phyloP scores from a whole-genome alignment of 192 early-diverging fungal genomes.

The Backusella westeae region DNA sequence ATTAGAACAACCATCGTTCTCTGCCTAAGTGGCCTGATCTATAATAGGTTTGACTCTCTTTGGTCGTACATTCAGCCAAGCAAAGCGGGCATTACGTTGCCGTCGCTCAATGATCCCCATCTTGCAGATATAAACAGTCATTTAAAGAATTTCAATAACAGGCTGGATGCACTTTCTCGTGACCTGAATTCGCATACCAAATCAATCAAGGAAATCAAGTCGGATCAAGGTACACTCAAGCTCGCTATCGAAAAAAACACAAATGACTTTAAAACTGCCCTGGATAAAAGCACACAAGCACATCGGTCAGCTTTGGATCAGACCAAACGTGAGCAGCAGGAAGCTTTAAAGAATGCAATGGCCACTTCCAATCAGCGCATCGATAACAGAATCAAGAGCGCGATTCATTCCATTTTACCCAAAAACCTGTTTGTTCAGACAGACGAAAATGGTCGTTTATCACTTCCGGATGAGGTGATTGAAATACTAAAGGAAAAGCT shows the following conservation, averaged over 20 bases:
- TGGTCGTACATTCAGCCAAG: not conserved
- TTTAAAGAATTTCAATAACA: not conserved
- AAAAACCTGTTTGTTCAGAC: not conserved
- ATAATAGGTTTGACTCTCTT: not conserved
- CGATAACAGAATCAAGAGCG: not conserved
- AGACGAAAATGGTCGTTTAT: not conserved
- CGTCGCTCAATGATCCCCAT: not conserved
- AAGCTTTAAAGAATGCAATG: not conserved
- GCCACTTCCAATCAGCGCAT: not conserved
- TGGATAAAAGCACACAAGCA: not conserved
- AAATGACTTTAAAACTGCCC: not conserved
- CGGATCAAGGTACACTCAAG: not conserved
- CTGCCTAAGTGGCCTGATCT: not conserved
- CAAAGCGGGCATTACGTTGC: not conserved
- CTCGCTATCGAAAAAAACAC: not conserved
- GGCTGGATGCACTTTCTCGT: not conserved
- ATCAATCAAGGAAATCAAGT: not conserved
- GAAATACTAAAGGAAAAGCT: not conserved
- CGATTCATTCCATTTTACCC: not conserved
- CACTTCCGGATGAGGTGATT: not conserved
- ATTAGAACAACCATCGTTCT: not conserved
- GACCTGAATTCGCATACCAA: not conserved
- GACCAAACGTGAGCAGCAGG: not conserved
- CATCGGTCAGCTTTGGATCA: not conserved
- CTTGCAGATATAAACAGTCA: not conserved